Evolutionary conservation across 352 stramenopile genomes (phyloP).

Genomic region (Pythium chondricola): DNA sequence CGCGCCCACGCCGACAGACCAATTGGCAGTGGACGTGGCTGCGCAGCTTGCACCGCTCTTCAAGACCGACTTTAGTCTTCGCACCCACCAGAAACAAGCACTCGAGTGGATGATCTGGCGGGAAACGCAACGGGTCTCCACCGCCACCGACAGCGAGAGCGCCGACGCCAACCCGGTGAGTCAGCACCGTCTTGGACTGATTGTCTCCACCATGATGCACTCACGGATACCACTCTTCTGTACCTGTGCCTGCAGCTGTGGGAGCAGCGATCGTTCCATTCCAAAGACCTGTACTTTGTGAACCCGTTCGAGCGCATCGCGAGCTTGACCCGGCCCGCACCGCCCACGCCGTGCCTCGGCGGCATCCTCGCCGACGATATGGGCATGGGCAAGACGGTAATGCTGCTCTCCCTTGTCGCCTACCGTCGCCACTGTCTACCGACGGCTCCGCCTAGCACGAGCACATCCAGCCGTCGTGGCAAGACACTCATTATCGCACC

Average conservation of each 20-base stretch:
- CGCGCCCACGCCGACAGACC: slow-evolving; percentile 12
- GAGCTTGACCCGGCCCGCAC: slow-evolving; percentile 47
- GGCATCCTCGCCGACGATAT: slow-evolving; percentile 90
- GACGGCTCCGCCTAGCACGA: background rate
- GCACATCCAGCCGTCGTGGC: background rate
- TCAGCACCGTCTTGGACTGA: no score
- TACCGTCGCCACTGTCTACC: slow-evolving; percentile 22
- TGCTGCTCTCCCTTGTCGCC: slow-evolving; percentile 59
- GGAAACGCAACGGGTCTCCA: slow-evolving; percentile 32
- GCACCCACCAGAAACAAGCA: slow-evolving; percentile 78
- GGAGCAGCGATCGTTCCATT: slow-evolving; percentile 50
- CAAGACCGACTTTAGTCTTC: slow-evolving; percentile 51
- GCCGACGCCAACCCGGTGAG: slow-evolving; percentile 44
- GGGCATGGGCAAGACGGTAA: slow-evolving; percentile 89
- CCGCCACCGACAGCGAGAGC: background rate
- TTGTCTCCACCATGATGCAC: no score
- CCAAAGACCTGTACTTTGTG: slow-evolving; percentile 58
- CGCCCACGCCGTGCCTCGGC: slow-evolving; percentile 53
- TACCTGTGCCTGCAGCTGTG: slow-evolving; percentile 51
- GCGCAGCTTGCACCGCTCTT: slow-evolving; percentile 42
- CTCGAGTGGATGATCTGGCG: slow-evolving; percentile 85
- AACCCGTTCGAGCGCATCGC: slow-evolving; percentile 80
- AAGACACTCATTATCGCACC: slow-evolving; percentile 85
- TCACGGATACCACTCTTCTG: no score
- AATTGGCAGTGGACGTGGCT: slow-evolving; percentile 21